Evolutionary conservation across 805 yeast species (phyloP).

Genomic region (Maudiozyma barnettii): DNA sequence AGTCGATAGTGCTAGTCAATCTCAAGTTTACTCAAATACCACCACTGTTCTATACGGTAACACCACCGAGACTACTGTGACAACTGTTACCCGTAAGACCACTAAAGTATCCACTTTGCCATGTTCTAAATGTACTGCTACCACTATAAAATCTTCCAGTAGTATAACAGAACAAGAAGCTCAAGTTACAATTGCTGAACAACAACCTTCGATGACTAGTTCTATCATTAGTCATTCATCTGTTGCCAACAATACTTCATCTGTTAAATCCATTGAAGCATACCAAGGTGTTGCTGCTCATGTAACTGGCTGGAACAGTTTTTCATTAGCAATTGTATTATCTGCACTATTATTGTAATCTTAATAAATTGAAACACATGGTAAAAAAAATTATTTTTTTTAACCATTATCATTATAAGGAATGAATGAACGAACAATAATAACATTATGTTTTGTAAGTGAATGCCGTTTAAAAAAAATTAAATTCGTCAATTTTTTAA

Average conservation of each 20-base stretch:
- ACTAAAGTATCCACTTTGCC: background rate
- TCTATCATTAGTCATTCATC: background rate
- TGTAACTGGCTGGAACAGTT: background rate
- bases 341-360: background rate
- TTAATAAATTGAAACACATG: too few relatives aligned
- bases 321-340: background rate
- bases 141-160: background rate
- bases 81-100: background rate
- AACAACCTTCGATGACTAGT: background rate
- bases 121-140: background rate
- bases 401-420: too few relatives aligned
- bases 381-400: too few relatives aligned
- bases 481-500: too few relatives aligned
- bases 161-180: background rate
- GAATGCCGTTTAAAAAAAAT: too few relatives aligned
- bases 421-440: too few relatives aligned
- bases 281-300: conserved; percentile 1
- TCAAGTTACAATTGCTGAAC: background rate
- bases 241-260: background rate
- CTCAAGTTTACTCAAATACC: background rate
- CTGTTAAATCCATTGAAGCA: background rate
- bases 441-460: too few relatives aligned
- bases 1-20: too few relatives aligned
- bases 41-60: background rate
- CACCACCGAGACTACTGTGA: background rate